Conservation (phyloP, 2,329 filamentous ascomycete genomes). For the Diaporthe destruens region DNA sequence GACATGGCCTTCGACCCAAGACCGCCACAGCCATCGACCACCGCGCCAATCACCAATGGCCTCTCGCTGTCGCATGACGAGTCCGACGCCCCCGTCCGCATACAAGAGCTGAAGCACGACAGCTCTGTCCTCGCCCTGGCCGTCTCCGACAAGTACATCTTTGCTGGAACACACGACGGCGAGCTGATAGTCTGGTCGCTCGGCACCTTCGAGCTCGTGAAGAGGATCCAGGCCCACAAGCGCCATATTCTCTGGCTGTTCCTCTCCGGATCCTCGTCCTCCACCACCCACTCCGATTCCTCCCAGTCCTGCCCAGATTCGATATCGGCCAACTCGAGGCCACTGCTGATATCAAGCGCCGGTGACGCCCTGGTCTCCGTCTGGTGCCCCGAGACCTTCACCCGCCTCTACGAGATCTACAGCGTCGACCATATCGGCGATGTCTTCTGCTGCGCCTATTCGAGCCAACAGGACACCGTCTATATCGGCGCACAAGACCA, state of each 20-base stretch:
- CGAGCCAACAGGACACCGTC: constrained; percentile 80
- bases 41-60: constrained; percentile 23
- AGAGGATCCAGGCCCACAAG: constrained; percentile 87
- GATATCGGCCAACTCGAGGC: constrained; percentile 68
- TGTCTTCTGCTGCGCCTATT: constrained; percentile 95
- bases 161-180: constrained; percentile 91
- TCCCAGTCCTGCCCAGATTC: constrained; percentile 50
- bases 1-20: constrained; percentile 6
- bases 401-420: constrained; percentile 88
- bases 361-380: constrained; percentile 95
- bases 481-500: constrained; percentile 96
- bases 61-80: constrained; percentile 33
- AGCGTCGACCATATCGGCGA: constrained; percentile 95
- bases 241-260: constrained; percentile 90
- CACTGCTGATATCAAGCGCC: constrained; percentile 88
- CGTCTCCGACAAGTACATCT: constrained; percentile 84
- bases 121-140: constrained; percentile 86
- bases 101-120: constrained; percentile 81
- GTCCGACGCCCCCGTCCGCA: constrained; percentile 67
- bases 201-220: constrained; percentile 84
- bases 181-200: constrained; percentile 94
- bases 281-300: constrained; percentile 7
- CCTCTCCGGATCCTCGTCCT: constrained; percentile 77
- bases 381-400: constrained; percentile 84
- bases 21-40: background rate